phyloP scores from a whole-genome alignment of 78 protist species.

The Parvularia atlantis region DNA sequence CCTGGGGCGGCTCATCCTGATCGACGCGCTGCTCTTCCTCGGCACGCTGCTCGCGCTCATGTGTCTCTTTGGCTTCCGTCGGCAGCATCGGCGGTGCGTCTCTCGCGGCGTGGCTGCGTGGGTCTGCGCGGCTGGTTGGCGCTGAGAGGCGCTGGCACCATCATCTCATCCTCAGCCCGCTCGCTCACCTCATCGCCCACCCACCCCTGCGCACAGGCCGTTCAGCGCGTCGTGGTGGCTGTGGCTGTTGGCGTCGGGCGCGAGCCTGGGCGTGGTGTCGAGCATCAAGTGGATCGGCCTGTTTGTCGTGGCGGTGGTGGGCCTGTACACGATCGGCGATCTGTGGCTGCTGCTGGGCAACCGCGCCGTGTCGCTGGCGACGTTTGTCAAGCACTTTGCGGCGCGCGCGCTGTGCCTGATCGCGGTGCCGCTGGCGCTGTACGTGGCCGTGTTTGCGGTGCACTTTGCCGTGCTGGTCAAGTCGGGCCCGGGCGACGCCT shows the following conservation, averaged over 20 bases:
- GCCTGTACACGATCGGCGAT: conserved; percentile 1
- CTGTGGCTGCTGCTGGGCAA: conserved; percentile 25
- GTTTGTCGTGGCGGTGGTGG: conserved; percentile 1
- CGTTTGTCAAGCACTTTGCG: neutral
- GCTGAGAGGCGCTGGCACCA: no score
- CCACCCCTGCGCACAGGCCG: neutral
- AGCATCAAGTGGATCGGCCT: conserved; percentile 19
- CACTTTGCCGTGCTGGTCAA: conserved; percentile 21
- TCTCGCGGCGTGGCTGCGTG: no score
- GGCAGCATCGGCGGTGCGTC: no score
- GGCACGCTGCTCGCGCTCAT: no score
- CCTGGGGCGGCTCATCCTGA: no score
- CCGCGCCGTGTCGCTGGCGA: neutral
- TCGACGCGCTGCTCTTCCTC: no score
- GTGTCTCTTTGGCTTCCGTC: no score
- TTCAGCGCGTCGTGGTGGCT: neutral
- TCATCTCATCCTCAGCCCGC: no score
- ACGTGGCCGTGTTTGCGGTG: conserved; percentile 9
- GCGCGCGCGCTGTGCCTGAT: conserved; percentile 18
- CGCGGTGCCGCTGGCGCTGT: conserved; percentile 7
- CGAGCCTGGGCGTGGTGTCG: conserved; percentile 1
- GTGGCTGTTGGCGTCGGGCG: neutral
- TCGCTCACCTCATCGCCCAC: no score
- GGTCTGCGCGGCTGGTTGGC: no score
- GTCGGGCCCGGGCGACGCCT: conserved; percentile 27